phyloP scores from a whole-genome alignment of 2,329 filamentous ascomycete genomes.

The Aspergillus aculeatus region DNA sequence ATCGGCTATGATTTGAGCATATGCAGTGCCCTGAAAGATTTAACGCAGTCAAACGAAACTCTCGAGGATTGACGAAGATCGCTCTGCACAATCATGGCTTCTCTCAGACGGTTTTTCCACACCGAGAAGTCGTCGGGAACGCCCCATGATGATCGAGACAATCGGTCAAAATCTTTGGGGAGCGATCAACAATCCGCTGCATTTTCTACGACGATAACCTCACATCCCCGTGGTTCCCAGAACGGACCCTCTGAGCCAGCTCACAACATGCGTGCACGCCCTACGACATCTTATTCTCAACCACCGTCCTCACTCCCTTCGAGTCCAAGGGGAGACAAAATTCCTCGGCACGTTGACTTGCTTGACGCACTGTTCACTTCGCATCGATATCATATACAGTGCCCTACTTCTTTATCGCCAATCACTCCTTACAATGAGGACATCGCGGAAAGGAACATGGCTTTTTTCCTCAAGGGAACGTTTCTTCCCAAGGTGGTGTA shows the following conservation, averaged over 20 bases:
- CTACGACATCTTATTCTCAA: constrained; percentile 28
- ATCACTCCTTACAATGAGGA: constrained; percentile 44
- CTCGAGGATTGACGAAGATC: not conserved
- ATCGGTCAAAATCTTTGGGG: constrained; percentile 1
- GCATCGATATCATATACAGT: constrained; percentile 29
- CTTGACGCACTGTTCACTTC: constrained; percentile 40
- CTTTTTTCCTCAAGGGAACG: constrained; percentile 30
- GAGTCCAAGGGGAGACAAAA: constrained; percentile 21
- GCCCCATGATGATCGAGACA: constrained; percentile 12
- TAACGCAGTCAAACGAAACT: not conserved
- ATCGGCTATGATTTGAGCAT: not conserved
- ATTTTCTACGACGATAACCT: constrained; percentile 16
- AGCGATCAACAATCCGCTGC: constrained; percentile 4
- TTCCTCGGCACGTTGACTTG: constrained; percentile 40
- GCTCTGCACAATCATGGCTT: constrained; percentile 28
- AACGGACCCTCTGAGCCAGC: constrained; percentile 40
- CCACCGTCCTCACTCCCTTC: constrained; percentile 25
- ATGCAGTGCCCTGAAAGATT: too few relatives aligned
- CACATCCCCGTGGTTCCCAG: constrained; percentile 26
- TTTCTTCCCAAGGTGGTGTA: constrained; percentile 27
- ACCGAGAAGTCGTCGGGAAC: constrained; percentile 24
- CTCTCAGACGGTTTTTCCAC: constrained; percentile 35
- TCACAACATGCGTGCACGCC: constrained; percentile 34
- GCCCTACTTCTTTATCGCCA: constrained; percentile 28
- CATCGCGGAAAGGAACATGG: constrained; percentile 45